These are phyloP conservation scores for Ceratocystis huliohia DNA, from an alignment of 2,329 filamentous ascomycete genomes.

Conservation along the genomic window DNA sequence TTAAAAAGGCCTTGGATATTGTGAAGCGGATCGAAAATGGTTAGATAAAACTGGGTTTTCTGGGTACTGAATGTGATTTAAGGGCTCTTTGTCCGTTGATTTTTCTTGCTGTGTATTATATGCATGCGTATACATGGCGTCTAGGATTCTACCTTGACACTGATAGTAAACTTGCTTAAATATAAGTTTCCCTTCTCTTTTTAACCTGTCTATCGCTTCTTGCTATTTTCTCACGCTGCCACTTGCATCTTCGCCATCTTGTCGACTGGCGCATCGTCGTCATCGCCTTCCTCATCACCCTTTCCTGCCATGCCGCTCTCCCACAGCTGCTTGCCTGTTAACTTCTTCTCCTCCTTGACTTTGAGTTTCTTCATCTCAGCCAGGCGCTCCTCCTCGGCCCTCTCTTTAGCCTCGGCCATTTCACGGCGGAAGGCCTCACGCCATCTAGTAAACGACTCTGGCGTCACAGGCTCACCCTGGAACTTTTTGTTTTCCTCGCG, in stretches of 20 bases:
- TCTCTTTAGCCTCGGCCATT: constrained; percentile 59
- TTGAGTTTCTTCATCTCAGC: constrained; percentile 68
- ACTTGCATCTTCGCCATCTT: constrained; percentile 61
- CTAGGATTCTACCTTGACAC: neutral
- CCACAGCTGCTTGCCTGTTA: constrained; percentile 68
- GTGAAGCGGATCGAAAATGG: constrained; percentile 2
- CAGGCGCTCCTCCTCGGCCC: constrained; percentile 60
- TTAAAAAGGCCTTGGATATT: neutral
- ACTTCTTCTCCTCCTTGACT: constrained; percentile 54
- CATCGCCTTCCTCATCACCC: constrained; percentile 53
- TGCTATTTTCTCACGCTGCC: constrained; percentile 31
- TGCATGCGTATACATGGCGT: neutral
- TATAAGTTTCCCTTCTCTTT: constrained; percentile 10
- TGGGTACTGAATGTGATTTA: constrained; percentile 2
- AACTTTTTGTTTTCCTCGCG: constrained; percentile 95
- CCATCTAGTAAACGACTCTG: constrained; percentile 76
- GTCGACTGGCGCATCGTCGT: constrained; percentile 42
- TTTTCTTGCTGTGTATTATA: neutral
- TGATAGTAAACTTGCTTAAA: neutral
- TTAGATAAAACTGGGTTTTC: constrained; percentile 15
- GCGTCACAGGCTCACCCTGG: constrained; percentile 77
- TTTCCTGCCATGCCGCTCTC: constrained; percentile 59
- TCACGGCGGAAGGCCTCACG: constrained; percentile 63
- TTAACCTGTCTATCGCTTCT: neutral
- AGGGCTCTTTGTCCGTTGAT: neutral